These are phyloP conservation scores for Bassia scoparia DNA, from an alignment of 148 eudicot genomes.

Conservation along the genomic window DNA sequence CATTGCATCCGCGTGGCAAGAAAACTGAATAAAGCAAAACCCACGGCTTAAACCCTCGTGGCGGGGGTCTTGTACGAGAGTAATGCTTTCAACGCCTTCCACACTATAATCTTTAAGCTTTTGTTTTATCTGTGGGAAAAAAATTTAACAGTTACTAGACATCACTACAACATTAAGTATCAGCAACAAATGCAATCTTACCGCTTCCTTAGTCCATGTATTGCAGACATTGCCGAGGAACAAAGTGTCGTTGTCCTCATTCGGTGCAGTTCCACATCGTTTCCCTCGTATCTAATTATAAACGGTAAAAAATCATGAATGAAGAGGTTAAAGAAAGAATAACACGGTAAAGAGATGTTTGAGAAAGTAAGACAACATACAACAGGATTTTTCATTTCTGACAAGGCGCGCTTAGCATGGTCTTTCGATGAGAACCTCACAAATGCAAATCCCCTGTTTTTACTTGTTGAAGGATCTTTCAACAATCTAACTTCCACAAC, in stretches of 20 bases:
- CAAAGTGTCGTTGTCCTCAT: slow-evolving; percentile 77
- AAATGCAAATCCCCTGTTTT: slow-evolving; percentile 83
- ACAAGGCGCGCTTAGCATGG: slow-evolving; percentile 59
- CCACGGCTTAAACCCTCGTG: slow-evolving; percentile 88
- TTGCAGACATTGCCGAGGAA: slow-evolving; percentile 86
- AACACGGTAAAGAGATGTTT: neutral
- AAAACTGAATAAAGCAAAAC: slow-evolving; percentile 74
- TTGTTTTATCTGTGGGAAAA: slow-evolving; percentile 53
- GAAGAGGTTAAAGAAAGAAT: slow-evolving; percentile 3
- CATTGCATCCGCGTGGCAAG: slow-evolving; percentile 87
- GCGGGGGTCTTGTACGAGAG: slow-evolving; percentile 65
- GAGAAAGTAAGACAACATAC: slow-evolving; percentile 34
- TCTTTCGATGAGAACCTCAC: slow-evolving; percentile 80
- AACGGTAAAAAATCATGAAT: neutral
- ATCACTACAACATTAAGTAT: slow-evolving; percentile 4
- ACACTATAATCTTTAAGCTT: slow-evolving; percentile 67
- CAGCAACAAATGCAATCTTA: slow-evolving; percentile 28
- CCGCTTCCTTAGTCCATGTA: slow-evolving; percentile 93
- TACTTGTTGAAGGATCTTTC: slow-evolving; percentile 53
- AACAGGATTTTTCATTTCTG: slow-evolving; percentile 78
- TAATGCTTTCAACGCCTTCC: slow-evolving; percentile 62
- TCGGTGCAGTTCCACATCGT: slow-evolving; percentile 75
- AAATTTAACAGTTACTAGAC: neutral
- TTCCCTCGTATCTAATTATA: slow-evolving; percentile 59
- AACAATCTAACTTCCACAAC: slow-evolving; percentile 63